These are phyloP conservation scores for Penicillium sp. DNA, from an alignment of 2,329 filamentous ascomycete species.

Conservation along the genomic window DNA sequence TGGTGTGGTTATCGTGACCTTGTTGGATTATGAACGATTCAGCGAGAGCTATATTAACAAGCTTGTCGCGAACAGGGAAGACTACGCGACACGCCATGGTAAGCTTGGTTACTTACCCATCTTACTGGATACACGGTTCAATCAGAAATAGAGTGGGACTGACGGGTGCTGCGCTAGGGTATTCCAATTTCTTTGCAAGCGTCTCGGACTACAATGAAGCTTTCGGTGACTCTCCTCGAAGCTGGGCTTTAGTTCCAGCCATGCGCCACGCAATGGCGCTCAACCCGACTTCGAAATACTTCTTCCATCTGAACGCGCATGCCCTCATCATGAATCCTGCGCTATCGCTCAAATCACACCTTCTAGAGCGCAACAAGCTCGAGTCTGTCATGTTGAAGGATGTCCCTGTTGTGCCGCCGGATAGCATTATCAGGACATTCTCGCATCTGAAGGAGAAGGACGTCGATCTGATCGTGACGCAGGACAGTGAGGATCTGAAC, in stretches of 20 bases:
- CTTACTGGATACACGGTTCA: not conserved
- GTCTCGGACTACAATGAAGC: conserved; percentile 65
- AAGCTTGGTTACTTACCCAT: conserved; percentile 29
- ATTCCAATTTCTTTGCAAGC: conserved; percentile 77
- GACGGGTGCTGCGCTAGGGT: conserved; percentile 56
- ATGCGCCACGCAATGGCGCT: conserved; percentile 83
- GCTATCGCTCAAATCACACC: conserved; percentile 65
- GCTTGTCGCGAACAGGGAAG: conserved; percentile 76
- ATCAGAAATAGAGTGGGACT: not conserved
- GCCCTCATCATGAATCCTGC: conserved; percentile 84
- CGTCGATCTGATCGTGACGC: conserved; percentile 77
- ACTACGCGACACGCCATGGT: conserved; percentile 88
- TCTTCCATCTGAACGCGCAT: conserved; percentile 85
- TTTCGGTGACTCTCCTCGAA: conserved; percentile 43
- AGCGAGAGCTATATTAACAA: conserved; percentile 67
- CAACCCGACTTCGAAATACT: conserved; percentile 71
- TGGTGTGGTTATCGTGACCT: conserved; percentile 75
- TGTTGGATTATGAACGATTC: conserved; percentile 67
- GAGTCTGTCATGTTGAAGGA: conserved; percentile 81
- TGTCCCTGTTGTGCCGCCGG: conserved; percentile 82
- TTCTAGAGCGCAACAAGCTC: conserved; percentile 66
- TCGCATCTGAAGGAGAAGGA: conserved; percentile 72
- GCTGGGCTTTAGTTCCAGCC: conserved; percentile 70
- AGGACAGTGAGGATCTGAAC: conserved; percentile 77
- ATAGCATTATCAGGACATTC: conserved; percentile 96